Evolutionary conservation across 306 rosid genomes (phyloP).

Genomic region (Pachyrhizus erosus): DNA sequence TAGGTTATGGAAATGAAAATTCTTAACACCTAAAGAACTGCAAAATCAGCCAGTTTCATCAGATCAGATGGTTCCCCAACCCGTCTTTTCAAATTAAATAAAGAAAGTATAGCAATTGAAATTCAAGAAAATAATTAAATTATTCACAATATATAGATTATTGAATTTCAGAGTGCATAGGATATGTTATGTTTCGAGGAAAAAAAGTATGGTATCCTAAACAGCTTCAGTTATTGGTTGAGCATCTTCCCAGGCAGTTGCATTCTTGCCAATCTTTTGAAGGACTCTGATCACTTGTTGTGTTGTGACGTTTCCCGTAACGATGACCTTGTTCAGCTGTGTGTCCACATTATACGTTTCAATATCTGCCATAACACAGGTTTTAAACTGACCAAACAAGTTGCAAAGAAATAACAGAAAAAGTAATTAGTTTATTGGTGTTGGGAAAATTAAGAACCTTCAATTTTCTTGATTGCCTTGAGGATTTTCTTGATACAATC

Average conservation of each 20-base stretch:
- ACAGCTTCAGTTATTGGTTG: slow-evolving; percentile 16
- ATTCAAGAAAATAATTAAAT: neutral
- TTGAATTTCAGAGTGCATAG: neutral
- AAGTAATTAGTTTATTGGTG: neutral
- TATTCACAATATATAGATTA: neutral
- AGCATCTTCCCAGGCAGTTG: slow-evolving; percentile 61
- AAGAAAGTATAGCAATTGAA: neutral
- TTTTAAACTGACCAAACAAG: neutral
- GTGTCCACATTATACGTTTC: slow-evolving; percentile 81
- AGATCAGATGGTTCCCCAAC: neutral
- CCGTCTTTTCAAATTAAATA: neutral
- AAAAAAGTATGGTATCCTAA: neutral
- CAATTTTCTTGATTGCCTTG: slow-evolving; percentile 81
- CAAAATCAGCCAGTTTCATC: neutral
- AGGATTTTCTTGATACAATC: slow-evolving; percentile 93
- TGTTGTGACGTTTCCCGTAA: slow-evolving; percentile 76
- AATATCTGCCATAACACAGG: slow-evolving; percentile 56
- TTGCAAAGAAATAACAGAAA: neutral
- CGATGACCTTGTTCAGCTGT: slow-evolving; percentile 72
- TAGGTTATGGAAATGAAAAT: neutral
- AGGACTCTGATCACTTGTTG: slow-evolving; percentile 77
- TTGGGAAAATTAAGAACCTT: slow-evolving; percentile 54
- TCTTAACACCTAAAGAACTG: neutral
- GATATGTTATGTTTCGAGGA: neutral
- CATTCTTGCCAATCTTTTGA: slow-evolving; percentile 78